Evolutionary conservation across 1,284 basidiomycete species (phyloP).

Genomic region (Pseudozyma hubeiensis): DNA sequence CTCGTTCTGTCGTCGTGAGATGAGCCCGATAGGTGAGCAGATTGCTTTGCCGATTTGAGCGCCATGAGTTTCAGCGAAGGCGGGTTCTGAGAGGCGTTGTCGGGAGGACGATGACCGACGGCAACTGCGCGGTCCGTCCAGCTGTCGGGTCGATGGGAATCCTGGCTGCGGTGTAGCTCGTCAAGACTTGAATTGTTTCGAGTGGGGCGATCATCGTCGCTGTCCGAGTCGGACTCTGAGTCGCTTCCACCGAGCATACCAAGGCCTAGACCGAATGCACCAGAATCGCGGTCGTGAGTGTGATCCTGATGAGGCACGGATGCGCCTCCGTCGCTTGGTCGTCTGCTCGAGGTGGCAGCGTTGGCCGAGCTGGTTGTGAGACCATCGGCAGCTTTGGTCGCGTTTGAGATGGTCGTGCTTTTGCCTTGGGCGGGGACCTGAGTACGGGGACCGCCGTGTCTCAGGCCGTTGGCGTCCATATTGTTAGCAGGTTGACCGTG

Average conservation of each 20-base stretch:
- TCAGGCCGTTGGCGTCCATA: conserved; percentile 45
- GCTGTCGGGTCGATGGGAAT: conserved; percentile 38
- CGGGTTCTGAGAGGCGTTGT: conserved; percentile 62
- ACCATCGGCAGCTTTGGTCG: conserved; percentile 40
- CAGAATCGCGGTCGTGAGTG: conserved; percentile 41
- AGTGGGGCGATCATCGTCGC: conserved; percentile 40
- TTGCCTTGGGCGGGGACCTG: conserved; percentile 20
- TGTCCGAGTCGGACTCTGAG: conserved; percentile 52
- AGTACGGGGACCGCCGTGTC: conserved; percentile 9
- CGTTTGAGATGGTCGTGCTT: conserved; percentile 45
- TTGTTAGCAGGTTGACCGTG: conserved; percentile 42
- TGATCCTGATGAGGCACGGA: conserved; percentile 12
- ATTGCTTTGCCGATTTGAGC: conserved; percentile 53
- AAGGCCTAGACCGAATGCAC: conserved; percentile 52
- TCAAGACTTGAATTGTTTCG: conserved; percentile 8
- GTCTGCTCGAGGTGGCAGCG: conserved; percentile 8
- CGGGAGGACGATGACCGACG: conserved; percentile 60
- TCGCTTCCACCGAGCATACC: conserved; percentile 49
- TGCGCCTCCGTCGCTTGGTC: conserved; percentile 10
- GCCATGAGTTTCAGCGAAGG: conserved; percentile 61
- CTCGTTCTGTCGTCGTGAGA: conserved; percentile 29
- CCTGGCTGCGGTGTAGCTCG: conserved; percentile 2
- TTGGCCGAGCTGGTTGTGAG: conserved; percentile 22
- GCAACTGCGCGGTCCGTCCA: conserved; percentile 60
- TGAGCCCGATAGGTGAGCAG: conserved; percentile 11